Base-by-base conservation (phyloP, 371 early-diverging fungal genomes). In the Mortierella sp. region DNA sequence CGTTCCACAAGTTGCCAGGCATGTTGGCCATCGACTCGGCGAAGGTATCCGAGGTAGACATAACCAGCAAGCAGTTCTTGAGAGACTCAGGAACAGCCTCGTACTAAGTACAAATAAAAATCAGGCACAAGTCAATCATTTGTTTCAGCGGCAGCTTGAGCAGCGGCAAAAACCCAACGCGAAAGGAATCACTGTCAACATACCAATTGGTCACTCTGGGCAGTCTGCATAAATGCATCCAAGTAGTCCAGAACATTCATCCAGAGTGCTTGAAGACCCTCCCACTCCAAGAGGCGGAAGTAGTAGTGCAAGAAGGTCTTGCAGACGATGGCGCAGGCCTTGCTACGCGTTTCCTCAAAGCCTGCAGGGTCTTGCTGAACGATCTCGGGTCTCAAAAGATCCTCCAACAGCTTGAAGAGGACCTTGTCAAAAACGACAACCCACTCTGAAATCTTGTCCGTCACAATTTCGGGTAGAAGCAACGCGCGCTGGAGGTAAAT, bases 1-100 rank as follows among this genome's bases (percentile, higher is more conserved):
- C 80, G 24, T 89, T 88, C 94, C 94, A 93, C 48, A 93, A 85
- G 80, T 81, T 83, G 70, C 83, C 84, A 12, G 83, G 82, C 32
- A 16, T 32, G 63, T 71, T 74, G 14, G 88, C 72, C 18, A 77
- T 71, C 14, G 75, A 73, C 29, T 88, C 83, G 6, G 87, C 78
- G 41, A 88, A 87, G 16, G 79, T 81, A 27, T 90, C 90, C 2
- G 93, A 93, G 0, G 93, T 90, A 7, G 92, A 92, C 92, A 95
- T 92, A 32, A 95, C 95, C 27, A 95, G 88, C 44, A 95, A 82
- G 90, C 94, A 92, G 84, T 95, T 95, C 80, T 95, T 95, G 70
- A 95, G 82, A 7, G 93, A 91, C 80, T 95, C 95, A 3, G 90
- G 86, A 11, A 93, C 90, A 5, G 93, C 95, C 79, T 94, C 94